Evolutionary conservation across 495 filamentous ascomycete species (phyloP), one percentile per base, ranked within the genome.

Genomic region (Chaetomium cochliodes): DNA sequence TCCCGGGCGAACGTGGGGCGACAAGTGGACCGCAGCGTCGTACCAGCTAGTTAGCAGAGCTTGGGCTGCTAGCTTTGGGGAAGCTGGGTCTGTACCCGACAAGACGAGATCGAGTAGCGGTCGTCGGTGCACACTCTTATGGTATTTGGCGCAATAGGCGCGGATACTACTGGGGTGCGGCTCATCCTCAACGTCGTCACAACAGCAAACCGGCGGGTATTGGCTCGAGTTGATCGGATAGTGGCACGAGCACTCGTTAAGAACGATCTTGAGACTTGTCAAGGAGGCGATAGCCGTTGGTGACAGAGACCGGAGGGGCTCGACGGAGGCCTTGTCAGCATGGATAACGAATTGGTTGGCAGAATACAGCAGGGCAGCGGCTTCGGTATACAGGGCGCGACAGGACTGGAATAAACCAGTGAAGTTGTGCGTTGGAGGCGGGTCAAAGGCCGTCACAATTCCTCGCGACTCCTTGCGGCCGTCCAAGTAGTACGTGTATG

Each of bases 401-500:
- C 28, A 30, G 28, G 28, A 30, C 28, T 30, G 28, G 28, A 30
- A 6, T 55, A 55, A 16, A 7, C 53, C 53, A n/a, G 16, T 8
- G 58, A 66, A 56, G 22, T 65, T 37, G 41, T 41, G 25, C 39
- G 53, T 20, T 8, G 52, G 52, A 13, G 42, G 61, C 41, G 61
- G 52, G n/a, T 57, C 61, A 7, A 55, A 37, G 18, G 25, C 11
- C 16, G 50, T 26, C 20, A 33, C 16, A 20, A 46, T 30, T 30
- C 28, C 6, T 30, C 28, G 28, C n/a, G 30, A 54, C 3, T 62
- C 60, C 49, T 55, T 62, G 59, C 46, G 30, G 37, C 60, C 51
- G 9, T 63, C 60, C 60, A 63, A 63, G 37, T 30, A 46, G 23
- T 63, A 63, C n/a, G 51, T 56, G 50, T 63, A 47, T 46, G 50